These are phyloP conservation scores for Cercospora beticola DNA, from an alignment of 2,329 filamentous ascomycete species.

Conservation along the genomic window DNA sequence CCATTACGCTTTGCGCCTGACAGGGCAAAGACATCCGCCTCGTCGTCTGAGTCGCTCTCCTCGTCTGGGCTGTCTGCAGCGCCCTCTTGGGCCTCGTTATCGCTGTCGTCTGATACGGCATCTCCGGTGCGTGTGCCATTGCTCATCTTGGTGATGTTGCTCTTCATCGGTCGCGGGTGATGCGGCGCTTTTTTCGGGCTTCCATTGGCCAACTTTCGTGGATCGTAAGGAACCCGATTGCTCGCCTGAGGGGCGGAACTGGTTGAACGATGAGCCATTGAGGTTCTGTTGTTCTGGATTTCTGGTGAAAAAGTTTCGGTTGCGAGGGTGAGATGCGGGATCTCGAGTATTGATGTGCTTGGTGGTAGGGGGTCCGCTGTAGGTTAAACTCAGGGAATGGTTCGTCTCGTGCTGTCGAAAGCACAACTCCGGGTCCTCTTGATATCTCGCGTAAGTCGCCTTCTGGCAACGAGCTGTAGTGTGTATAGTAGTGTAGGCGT, in stretches of 20 bases:
- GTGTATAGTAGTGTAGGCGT: constrained; percentile 24
- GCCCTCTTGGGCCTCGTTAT: constrained; percentile 25
- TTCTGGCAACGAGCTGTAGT: constrained; percentile 30
- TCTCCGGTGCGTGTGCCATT: constrained; percentile 22
- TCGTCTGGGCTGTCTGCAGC: not conserved
- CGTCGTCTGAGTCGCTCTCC: constrained; percentile 25
- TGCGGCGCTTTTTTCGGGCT: constrained; percentile 15
- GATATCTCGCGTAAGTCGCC: constrained; percentile 29
- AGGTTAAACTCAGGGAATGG: not conserved
- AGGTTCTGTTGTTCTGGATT: not conserved
- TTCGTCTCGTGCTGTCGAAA: not conserved
- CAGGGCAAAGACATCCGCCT: constrained; percentile 36
- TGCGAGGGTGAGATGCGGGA: not conserved
- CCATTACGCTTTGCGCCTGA: constrained; percentile 27
- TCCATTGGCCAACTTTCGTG: constrained; percentile 20
- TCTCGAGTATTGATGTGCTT: not conserved
- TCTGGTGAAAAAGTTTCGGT: not conserved
- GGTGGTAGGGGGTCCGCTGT: not conserved
- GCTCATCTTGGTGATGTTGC: constrained; percentile 16
- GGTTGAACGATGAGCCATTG: constrained; percentile 19
- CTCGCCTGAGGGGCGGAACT: constrained; percentile 12
- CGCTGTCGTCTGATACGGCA: constrained; percentile 27
- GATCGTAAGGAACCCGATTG: constrained; percentile 17
- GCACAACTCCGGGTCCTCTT: constrained; percentile 3
- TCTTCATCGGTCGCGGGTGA: constrained; percentile 18